These are phyloP conservation scores for Steccherinum ochraceum DNA, from an alignment of 768 basidiomycete genomes.

Conservation along the genomic window DNA sequence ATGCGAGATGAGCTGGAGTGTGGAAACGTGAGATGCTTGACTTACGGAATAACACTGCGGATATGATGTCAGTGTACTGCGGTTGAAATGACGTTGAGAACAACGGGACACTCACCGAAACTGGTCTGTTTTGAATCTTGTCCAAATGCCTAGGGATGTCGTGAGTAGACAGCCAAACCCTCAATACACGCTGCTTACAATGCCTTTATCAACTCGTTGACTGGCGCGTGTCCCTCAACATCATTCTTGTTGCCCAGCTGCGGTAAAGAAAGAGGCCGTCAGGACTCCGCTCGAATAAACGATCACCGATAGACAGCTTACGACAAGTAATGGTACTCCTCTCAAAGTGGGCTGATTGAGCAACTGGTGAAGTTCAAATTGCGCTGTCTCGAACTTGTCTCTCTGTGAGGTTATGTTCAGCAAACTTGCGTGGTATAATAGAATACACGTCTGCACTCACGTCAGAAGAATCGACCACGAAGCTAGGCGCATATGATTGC, in stretches of 20 bases:
- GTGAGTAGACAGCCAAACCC: not conserved
- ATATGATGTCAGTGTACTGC: not conserved
- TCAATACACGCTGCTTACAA: too few species aligned
- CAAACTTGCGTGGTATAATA: conserved; percentile 4
- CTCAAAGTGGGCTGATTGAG: conserved; percentile 56
- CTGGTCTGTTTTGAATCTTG: conserved; percentile 72
- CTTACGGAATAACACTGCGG: conserved; percentile 74
- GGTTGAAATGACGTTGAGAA: not conserved
- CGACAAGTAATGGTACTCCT: conserved; percentile 79
- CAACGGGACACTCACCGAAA: conserved; percentile 58
- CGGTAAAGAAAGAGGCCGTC: not conserved
- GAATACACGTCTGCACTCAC: too few species aligned
- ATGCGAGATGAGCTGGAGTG: not conserved
- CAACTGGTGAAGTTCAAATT: conserved; percentile 80
- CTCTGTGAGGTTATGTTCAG: conserved; percentile 50
- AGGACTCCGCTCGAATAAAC: not conserved
- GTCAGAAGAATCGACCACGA: conserved; percentile 89
- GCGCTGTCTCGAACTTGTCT: conserved; percentile 77
- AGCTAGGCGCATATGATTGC: conserved; percentile 38
- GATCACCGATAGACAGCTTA: conserved; percentile 30
- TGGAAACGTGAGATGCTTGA: not conserved
- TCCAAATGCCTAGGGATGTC: conserved; percentile 53
- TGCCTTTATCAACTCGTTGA: conserved; percentile 77
- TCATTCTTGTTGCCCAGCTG: conserved; percentile 95
- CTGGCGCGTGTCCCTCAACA: conserved; percentile 63